Evolutionary conservation across 1,139 yeast genomes (phyloP), one percentile per base, ranked within the genome.

Genomic region (Debaryomyces psychrophilus): DNA sequence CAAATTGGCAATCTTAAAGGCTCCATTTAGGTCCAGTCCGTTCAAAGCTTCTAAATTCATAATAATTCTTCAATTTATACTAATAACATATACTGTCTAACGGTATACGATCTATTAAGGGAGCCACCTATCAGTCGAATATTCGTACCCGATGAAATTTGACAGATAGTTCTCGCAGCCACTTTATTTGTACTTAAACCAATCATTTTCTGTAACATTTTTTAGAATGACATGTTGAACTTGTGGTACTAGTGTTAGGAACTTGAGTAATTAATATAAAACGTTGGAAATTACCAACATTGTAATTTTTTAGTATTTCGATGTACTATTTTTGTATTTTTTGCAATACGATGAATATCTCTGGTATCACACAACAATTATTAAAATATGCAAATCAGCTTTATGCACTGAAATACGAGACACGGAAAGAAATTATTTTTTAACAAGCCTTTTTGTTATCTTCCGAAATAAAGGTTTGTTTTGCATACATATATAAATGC

Each of bases 1-100:
- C 47, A 89, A 62, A 59, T 89, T 88, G 59, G 81, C 79, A 31
- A 78, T 71, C 56, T 80, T 84, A 69, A 89, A 87, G 15, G 76
- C 77, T 15, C 79, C 81, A 51, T 72, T 65, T 44, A 71, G 63
- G 54, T 76, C 79, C 60, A 58, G 67, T 15, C 67, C 67, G 46
- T 59, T 58, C 46, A 62, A 49, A 31, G 58, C 53, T 47, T 62
- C 65, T 41, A 62, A 58, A 52, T 57, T 58, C 65, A 61, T 59
- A 37, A 41, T 53, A 14, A 11, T 12, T 41, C 31, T 28, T 14
- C 22, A 23, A 15, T 20, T 31, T 34, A 22, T 27, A 14, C 37
- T 40, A 23, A 18, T 25, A 15, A 15, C n/a, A 44, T 44, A 69
- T 72, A 59, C 72, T 73, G 72, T 72, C 76, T 77, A 31, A 7